A percentile compares a stretch with the other conserved stretches of the same genome.
phyloP scores from a whole-genome alignment of 768 basidiomycete species.

The Russula virescens region DNA sequence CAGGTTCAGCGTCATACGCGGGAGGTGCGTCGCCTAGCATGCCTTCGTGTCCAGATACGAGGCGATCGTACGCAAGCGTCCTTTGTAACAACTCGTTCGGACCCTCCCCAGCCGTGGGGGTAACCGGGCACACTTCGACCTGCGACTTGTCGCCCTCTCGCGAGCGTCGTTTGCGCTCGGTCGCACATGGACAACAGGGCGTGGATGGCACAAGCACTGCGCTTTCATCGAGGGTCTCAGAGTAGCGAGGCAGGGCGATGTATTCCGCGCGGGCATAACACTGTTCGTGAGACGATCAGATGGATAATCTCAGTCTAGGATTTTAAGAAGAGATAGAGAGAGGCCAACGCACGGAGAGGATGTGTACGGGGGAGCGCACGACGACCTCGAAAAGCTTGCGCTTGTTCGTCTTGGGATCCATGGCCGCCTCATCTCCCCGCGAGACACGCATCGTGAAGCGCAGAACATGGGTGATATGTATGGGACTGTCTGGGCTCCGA shows the following conservation, averaged over 20 bases:
- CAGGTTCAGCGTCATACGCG: constrained; percentile 43
- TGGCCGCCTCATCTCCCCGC: constrained; percentile 60
- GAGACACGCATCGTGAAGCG: constrained; percentile 82
- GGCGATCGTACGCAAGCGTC: constrained; percentile 52
- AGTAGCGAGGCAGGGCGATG: constrained; percentile 11
- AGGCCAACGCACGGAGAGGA: constrained; percentile 65
- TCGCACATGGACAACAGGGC: constrained; percentile 5
- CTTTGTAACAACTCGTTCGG: constrained; percentile 42
- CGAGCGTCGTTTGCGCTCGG: constrained; percentile 1
- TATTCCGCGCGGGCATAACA: constrained; percentile 15
- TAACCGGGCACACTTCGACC: background rate
- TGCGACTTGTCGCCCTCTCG: background rate
- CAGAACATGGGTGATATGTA: constrained; percentile 67
- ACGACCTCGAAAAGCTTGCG: constrained; percentile 84
- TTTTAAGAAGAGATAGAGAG: background rate
- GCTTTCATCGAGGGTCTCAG: constrained; percentile 13
- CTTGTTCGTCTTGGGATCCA: constrained; percentile 63
- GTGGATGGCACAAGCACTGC: background rate
- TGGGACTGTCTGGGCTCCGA: constrained; percentile 68
- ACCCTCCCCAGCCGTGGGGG: constrained; percentile 19
- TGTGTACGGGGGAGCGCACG: constrained; percentile 77
- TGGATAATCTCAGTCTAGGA: background rate
- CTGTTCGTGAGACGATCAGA: background rate
- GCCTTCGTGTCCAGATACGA: constrained; percentile 78
- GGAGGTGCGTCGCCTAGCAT: constrained; percentile 84